Conservation (phyloP, 352 stramenopile species). For the Phytophthora pistaciae region DNA sequence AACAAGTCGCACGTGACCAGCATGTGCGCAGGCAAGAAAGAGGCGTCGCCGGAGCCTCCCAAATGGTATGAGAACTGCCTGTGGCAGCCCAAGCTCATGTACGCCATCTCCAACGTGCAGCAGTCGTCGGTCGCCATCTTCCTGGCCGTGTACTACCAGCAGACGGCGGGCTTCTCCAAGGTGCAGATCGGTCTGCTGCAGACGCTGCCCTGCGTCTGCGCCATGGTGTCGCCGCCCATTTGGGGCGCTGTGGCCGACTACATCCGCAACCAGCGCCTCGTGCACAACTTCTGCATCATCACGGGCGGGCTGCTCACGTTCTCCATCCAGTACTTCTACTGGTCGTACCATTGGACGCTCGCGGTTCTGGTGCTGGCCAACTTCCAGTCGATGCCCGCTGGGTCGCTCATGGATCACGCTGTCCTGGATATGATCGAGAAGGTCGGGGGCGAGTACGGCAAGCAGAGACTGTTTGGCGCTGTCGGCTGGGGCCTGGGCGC, state of each 20-base stretch:
- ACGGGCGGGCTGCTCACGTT: conserved; percentile 66
- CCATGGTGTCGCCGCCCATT: conserved; percentile 69
- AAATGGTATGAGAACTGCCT: conserved; percentile 41
- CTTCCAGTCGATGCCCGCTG: conserved; percentile 57
- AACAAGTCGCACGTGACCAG: conserved; percentile 18
- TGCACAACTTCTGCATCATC: conserved; percentile 71
- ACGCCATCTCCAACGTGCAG: conserved; percentile 65
- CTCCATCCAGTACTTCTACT: conserved; percentile 57
- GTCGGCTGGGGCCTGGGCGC: conserved; percentile 64
- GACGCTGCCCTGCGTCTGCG: conserved; percentile 65
- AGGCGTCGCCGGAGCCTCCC: conserved; percentile 1
- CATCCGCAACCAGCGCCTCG: conserved; percentile 60
- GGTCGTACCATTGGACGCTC: conserved; percentile 54
- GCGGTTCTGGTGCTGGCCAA: conserved; percentile 58
- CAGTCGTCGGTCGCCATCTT: conserved; percentile 76
- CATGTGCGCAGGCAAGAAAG: conserved; percentile 22
- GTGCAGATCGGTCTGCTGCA: conserved; percentile 78
- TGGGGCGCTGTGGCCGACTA: conserved; percentile 73
- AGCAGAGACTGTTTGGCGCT: conserved; percentile 79
- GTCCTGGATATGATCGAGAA: conserved; percentile 72
- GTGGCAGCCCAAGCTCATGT: conserved; percentile 80
- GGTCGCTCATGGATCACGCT: conserved; percentile 74
- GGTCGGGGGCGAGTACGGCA: conserved; percentile 81
- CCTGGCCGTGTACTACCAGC: conserved; percentile 75
- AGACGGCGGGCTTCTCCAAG: conserved; percentile 68